These are phyloP conservation scores for Leccinum sublutescens DNA, from an alignment of 768 basidiomycete genomes.

Conservation along the genomic window DNA sequence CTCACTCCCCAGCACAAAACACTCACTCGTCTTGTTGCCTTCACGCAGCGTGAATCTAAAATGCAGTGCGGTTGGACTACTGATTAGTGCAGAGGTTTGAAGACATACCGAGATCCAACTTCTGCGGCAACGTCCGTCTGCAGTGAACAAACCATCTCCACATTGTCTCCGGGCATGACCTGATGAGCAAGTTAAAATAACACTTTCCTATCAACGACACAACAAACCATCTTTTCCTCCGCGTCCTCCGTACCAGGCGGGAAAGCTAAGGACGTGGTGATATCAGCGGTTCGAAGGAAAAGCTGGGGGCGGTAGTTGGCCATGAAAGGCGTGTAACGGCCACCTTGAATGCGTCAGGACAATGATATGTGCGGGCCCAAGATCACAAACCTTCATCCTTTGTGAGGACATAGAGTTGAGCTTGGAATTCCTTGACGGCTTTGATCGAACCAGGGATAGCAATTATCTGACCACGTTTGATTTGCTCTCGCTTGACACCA, in stretches of 20 bases:
- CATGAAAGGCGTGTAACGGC: conserved; percentile 91
- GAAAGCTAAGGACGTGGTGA: conserved; percentile 83
- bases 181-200: conserved; percentile 26
- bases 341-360: conserved; percentile 39
- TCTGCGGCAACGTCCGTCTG: conserved; percentile 87
- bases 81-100: background rate
- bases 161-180: conserved; percentile 98
- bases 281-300: conserved; percentile 93
- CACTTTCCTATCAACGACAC: background rate
- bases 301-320: conserved; percentile 92
- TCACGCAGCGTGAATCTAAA: conserved; percentile 85
- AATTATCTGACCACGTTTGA: conserved; percentile 91
- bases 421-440: conserved; percentile 91
- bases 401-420: conserved; percentile 73
- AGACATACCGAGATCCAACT: conserved; percentile 69
- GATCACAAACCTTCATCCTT: conserved; percentile 40
- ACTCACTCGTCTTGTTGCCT: conserved; percentile 87
- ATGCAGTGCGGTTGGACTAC: conserved; percentile 1
- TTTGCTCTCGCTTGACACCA: conserved; percentile 95
- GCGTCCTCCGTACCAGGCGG: conserved; percentile 80
- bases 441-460: conserved; percentile 88
- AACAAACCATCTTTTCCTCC: conserved; percentile 79
- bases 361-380: conserved; percentile 44
- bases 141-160: conserved; percentile 86
- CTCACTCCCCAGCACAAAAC: background rate